phyloP scores from a whole-genome alignment of 768 basidiomycete genomes.

The Leccinum rimulosum region DNA sequence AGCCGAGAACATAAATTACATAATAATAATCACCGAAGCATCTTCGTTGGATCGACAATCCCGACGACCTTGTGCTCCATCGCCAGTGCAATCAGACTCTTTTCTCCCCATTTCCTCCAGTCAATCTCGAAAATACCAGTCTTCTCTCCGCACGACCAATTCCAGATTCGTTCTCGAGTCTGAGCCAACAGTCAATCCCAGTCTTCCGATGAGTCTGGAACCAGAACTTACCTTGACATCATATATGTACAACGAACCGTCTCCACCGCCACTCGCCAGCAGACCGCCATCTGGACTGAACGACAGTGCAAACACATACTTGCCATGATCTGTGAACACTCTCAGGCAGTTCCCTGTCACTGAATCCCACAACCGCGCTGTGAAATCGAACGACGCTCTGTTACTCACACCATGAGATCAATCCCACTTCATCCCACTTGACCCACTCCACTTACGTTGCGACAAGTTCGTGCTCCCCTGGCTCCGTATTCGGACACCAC shows the following conservation, averaged over 20 bases:
- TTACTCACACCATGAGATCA: constrained; percentile 3
- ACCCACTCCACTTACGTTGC: constrained; percentile 56
- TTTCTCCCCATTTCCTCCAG: constrained; percentile 57
- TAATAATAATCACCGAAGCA: constrained; percentile 10
- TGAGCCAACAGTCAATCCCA: constrained; percentile 27
- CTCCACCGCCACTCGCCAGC: constrained; percentile 76
- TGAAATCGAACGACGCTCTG: constrained; percentile 79
- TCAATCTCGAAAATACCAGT: constrained; percentile 74
- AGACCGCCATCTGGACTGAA: constrained; percentile 75
- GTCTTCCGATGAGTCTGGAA: background rate
- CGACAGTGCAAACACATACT: constrained; percentile 67
- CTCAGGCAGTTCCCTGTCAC: constrained; percentile 72
- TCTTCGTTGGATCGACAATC: constrained; percentile 57
- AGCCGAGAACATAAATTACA: background rate
- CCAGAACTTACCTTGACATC: constrained; percentile 58
- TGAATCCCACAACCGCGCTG: constrained; percentile 81
- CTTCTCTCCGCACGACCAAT: constrained; percentile 62
- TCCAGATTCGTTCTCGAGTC: constrained; percentile 52
- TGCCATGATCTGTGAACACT: constrained; percentile 67
- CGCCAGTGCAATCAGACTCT: constrained; percentile 66
- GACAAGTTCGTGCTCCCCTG: constrained; percentile 55
- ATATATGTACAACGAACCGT: constrained; percentile 75
- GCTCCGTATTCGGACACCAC: constrained; percentile 61
- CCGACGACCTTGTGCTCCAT: constrained; percentile 68
- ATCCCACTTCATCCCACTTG: background rate